These are phyloP conservation scores for Limnanthes douglasii DNA, from an alignment of 345 rosid genomes.

Conservation along the genomic window DNA sequence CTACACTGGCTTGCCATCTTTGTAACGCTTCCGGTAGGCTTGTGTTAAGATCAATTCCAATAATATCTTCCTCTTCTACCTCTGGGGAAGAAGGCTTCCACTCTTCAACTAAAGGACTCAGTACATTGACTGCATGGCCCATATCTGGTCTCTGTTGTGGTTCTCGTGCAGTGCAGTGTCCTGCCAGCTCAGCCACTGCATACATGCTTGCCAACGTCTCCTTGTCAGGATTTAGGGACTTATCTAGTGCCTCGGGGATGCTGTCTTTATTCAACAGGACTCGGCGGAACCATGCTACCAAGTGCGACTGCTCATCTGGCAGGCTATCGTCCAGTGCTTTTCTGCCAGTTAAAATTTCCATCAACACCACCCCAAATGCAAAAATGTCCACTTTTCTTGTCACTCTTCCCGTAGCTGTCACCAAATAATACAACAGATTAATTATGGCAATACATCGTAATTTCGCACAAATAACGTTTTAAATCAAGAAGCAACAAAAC, in stretches of 20 bases:
- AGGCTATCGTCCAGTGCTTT: constrained; percentile 59
- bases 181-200: constrained; percentile 74
- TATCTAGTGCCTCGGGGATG: constrained; percentile 45
- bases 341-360: constrained; percentile 85
- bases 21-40: constrained; percentile 73
- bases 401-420: constrained; percentile 84
- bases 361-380: constrained; percentile 78
- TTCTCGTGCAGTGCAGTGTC: constrained; percentile 79
- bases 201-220: constrained; percentile 49
- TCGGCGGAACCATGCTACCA: constrained; percentile 81
- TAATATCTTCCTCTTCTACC: constrained; percentile 50
- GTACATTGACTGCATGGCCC: constrained; percentile 70
- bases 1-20: constrained; percentile 81
- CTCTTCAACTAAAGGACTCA: constrained; percentile 68
- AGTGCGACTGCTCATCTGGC: constrained; percentile 57
- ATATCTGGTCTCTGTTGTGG: constrained; percentile 83
- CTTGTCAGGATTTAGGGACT: constrained; percentile 36
- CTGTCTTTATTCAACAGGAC: constrained; percentile 45
- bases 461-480: background rate
- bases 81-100: constrained; percentile 71
- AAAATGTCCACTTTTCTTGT: constrained; percentile 80
- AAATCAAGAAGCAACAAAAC: background rate
- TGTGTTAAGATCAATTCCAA: constrained; percentile 50
- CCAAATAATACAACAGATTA: background rate
- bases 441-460: background rate